Conservation (phyloP, 192 early-diverging fungal genomes). For the Mortierella claussenii region DNA sequence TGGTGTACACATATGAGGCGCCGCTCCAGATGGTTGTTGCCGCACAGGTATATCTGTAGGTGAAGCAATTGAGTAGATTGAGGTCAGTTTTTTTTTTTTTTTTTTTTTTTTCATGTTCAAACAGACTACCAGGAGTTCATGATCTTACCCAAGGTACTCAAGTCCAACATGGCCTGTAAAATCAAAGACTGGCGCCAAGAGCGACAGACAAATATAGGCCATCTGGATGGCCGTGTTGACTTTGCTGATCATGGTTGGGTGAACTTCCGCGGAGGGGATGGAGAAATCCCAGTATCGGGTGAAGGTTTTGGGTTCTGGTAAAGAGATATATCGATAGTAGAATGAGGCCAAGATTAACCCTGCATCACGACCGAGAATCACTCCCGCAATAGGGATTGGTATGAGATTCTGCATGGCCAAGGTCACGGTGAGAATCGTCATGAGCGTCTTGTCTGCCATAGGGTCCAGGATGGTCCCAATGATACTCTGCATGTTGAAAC, state of each 20-base stretch:
- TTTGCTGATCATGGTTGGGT: slow-evolving; percentile 90
- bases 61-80: neutral
- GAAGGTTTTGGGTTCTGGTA: slow-evolving; percentile 89
- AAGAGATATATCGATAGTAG: slow-evolving; percentile 86
- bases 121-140: neutral
- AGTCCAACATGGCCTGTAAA: slow-evolving; percentile 66
- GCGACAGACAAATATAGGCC: slow-evolving; percentile 76
- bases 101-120: neutral
- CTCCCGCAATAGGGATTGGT: slow-evolving; percentile 75
- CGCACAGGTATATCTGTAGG: slow-evolving; percentile 69
- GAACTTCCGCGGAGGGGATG: slow-evolving; percentile 91
- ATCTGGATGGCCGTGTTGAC: slow-evolving; percentile 92
- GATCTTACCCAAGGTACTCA: slow-evolving; percentile 68
- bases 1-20: slow-evolving; percentile 75
- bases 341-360: slow-evolving; percentile 82
- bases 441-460: slow-evolving; percentile 91
- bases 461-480: slow-evolving; percentile 94
- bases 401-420: slow-evolving; percentile 76
- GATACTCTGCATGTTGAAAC: slow-evolving; percentile 86
- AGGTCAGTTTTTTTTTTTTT: neutral
- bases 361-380: slow-evolving; percentile 90
- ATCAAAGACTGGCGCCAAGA: slow-evolving; percentile 80
- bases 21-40: slow-evolving; percentile 87
- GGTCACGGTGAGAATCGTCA: slow-evolving; percentile 89
- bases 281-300: slow-evolving; percentile 89